Evolutionary conservation across 148 eudicot genomes (phyloP).

Genomic region (Camellia granthamiana): DNA sequence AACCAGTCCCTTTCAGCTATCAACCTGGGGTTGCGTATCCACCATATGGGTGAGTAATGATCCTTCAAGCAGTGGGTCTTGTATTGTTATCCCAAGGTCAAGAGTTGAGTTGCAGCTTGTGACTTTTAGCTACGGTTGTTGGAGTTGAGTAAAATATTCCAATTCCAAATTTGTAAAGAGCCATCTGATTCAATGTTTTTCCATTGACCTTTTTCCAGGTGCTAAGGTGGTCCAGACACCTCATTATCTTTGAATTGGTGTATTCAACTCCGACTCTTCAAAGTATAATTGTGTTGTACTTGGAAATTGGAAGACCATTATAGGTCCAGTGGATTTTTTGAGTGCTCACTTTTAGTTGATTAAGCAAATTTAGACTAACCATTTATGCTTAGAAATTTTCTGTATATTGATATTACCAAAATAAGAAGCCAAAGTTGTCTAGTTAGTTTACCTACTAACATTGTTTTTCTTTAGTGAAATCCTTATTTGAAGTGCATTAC

Average conservation of each 20-base stretch:
- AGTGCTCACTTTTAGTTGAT: background rate
- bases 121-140: slow-evolving; percentile 12
- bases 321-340: slow-evolving; percentile 4
- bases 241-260: slow-evolving; percentile 18
- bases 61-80: slow-evolving; percentile 2
- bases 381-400: background rate
- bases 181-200: slow-evolving; percentile 21
- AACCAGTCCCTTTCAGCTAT: slow-evolving; percentile 23
- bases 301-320: slow-evolving; percentile 10
- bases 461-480: too few relatives aligned
- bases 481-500: background rate
- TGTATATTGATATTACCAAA: background rate
- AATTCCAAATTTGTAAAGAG: slow-evolving; percentile 8
- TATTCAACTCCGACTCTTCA: slow-evolving; percentile 16
- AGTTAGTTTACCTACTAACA: background rate
- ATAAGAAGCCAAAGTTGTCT: background rate
- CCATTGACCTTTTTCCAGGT: slow-evolving; percentile 17
- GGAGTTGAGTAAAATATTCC: slow-evolving; percentile 1
- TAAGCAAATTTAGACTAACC: slow-evolving; percentile 2
- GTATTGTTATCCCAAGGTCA: background rate
- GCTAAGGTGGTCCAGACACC: slow-evolving; percentile 15
- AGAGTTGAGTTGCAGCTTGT: background rate
- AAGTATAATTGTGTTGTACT: slow-evolving; percentile 11
- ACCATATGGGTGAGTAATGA: slow-evolving; percentile 25
- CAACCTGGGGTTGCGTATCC: slow-evolving; percentile 27